Percentiles rank a stretch among this genome's conserved stretches.
Evolutionary conservation across 257 asterid genomes (phyloP).

Genomic region (Solanum ossicruentum): DNA sequence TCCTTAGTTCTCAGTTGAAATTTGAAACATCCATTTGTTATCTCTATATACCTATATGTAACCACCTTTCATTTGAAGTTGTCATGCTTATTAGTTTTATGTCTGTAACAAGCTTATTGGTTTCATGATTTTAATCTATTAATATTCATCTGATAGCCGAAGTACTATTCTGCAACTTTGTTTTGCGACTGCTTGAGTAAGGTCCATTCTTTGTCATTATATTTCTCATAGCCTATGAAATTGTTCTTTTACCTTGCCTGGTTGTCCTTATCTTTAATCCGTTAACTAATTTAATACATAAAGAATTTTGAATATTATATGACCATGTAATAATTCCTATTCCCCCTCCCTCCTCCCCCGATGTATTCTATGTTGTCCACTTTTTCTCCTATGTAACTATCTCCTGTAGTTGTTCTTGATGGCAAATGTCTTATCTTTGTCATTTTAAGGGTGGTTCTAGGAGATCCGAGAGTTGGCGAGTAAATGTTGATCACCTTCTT

Average conservation of each 20-base stretch:
- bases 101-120: background rate
- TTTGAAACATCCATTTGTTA: background rate
- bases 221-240: background rate
- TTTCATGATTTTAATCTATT: background rate
- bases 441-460: conserved; percentile 54
- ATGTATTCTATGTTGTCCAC: background rate
- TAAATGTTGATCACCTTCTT: conserved; percentile 53
- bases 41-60: background rate
- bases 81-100: background rate
- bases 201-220: background rate
- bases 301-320: background rate
- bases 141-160: background rate
- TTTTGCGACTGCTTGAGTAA: background rate
- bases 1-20: background rate
- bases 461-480: conserved; percentile 66
- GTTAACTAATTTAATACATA: background rate
- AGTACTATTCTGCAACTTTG: background rate
- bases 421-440: background rate
- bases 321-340: background rate
- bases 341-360: background rate
- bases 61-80: background rate
- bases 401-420: background rate
- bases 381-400: background rate
- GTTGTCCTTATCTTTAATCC: background rate
- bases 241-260: background rate